Percentiles rank a stretch among this genome's conserved stretches.
Evolutionary conservation across 805 yeast genomes (phyloP).

Genomic region (Yarrowia bubula): DNA sequence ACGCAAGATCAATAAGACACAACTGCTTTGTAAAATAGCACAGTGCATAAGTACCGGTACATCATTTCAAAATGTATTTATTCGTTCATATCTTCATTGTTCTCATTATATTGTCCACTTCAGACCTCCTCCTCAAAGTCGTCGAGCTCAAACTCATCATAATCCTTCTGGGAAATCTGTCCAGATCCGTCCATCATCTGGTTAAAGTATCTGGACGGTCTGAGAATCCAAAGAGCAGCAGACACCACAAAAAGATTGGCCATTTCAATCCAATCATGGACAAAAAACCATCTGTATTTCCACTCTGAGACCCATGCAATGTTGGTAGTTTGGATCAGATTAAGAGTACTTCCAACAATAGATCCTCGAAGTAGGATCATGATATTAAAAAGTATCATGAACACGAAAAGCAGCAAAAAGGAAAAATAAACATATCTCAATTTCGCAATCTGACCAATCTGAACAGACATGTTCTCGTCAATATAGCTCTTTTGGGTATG

Average conservation of each 20-base stretch:
- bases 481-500: slow-evolving; percentile 2
- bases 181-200: slow-evolving; percentile 24
- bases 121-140: neutral
- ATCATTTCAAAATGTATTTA: no score
- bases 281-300: slow-evolving; percentile 24
- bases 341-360: neutral
- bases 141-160: slow-evolving; percentile 22
- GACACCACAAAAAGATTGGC: neutral
- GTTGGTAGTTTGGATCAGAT: neutral
- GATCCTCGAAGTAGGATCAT: slow-evolving; percentile 11
- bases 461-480: slow-evolving; percentile 17
- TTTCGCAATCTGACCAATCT: neutral
- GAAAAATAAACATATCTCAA: neutral
- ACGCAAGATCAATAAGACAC: no score
- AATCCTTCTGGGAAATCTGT: slow-evolving; percentile 12
- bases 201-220: slow-evolving; percentile 21
- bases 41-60: no score
- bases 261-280: slow-evolving; percentile 24
- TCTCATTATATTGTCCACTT: no score
- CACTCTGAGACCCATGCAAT: slow-evolving; percentile 19
- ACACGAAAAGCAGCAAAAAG: neutral
- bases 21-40: no score
- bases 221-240: neutral
- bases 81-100: no score
- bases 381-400: neutral